Percentiles rank a stretch among this genome's conserved stretches.
These are phyloP conservation scores for Bauhinia variegata DNA, from an alignment of 306 rosid genomes.

Conservation along the genomic window DNA sequence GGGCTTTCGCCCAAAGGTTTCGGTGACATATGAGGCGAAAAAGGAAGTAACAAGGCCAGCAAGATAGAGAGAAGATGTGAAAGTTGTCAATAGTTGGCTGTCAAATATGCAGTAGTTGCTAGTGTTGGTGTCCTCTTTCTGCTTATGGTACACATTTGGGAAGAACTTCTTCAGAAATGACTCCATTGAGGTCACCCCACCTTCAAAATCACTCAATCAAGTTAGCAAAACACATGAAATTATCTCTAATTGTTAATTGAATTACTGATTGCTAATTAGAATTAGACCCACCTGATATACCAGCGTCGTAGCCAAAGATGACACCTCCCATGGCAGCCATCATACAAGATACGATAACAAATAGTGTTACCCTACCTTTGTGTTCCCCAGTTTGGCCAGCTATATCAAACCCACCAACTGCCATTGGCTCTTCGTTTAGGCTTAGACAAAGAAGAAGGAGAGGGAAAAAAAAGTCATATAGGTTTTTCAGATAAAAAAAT, in stretches of 20 bases:
- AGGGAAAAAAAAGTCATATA: too few relatives aligned
- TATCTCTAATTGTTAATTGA: too few relatives aligned
- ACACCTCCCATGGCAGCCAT: constrained; percentile 55
- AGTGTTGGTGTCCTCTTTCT: constrained; percentile 51
- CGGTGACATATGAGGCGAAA: constrained; percentile 61
- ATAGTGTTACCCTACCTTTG: constrained; percentile 35
- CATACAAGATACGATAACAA: constrained; percentile 45
- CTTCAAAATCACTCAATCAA: constrained; percentile 17
- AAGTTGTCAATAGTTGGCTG: constrained; percentile 65
- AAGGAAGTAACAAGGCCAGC: constrained; percentile 72
- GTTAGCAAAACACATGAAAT: neutral
- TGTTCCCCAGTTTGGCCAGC: constrained; percentile 16
- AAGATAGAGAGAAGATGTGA: constrained; percentile 74
- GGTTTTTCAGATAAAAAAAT: too few relatives aligned
- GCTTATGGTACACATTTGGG: constrained; percentile 52
- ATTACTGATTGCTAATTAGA: neutral
- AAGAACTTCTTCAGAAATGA: constrained; percentile 69
- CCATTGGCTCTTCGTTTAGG: constrained; percentile 34
- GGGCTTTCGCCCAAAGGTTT: constrained; percentile 62
- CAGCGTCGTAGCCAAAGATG: constrained; percentile 51
- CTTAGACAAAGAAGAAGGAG: too few relatives aligned
- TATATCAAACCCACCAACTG: constrained; percentile 39
- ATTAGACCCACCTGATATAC: constrained; percentile 39
- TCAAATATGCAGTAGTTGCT: constrained; percentile 79
- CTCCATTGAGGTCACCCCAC: constrained; percentile 81